Evolutionary conservation across 2,329 filamentous ascomycete genomes (phyloP).

Genomic region (Mycogone perniciosa): DNA sequence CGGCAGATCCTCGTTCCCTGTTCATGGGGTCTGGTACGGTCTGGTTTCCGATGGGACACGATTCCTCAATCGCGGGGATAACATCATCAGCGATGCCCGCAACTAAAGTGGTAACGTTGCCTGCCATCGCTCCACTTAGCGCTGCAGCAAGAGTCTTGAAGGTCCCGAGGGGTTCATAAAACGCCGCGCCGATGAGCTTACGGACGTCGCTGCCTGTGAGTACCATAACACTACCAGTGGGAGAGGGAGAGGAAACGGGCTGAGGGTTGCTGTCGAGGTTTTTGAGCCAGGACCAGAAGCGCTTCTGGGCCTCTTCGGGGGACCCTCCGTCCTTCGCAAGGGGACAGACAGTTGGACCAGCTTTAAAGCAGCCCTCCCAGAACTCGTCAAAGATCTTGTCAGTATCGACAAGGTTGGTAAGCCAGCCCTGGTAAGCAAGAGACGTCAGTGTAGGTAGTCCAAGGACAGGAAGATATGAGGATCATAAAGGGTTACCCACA

Average conservation of each 20-base stretch:
- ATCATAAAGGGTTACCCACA: conserved; percentile 2
- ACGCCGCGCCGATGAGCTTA: conserved; percentile 19
- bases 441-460: background rate
- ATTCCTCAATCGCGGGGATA: conserved; percentile 15
- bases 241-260: conserved; percentile 13
- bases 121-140: conserved; percentile 15
- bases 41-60: conserved; percentile 12
- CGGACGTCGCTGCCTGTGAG: conserved; percentile 27
- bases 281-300: conserved; percentile 25
- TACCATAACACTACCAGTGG: conserved; percentile 16
- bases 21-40: conserved; percentile 1
- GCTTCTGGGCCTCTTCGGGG: conserved; percentile 20
- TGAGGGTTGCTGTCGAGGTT: conserved; percentile 22
- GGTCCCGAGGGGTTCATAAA: conserved; percentile 24
- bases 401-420: conserved; percentile 29
- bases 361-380: conserved; percentile 30
- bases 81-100: background rate
- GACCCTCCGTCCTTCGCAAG: conserved; percentile 21
- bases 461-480: background rate
- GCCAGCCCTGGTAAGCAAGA: conserved; percentile 22
- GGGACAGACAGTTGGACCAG: conserved; percentile 20
- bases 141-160: conserved; percentile 11
- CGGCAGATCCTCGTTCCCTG: background rate
- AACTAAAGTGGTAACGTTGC: conserved; percentile 8
- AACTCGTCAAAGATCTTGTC: conserved; percentile 29